Evolutionary conservation across 192 early-diverging fungal genomes (phyloP).

Genomic region (Pecoramyces ruminantium): DNA sequence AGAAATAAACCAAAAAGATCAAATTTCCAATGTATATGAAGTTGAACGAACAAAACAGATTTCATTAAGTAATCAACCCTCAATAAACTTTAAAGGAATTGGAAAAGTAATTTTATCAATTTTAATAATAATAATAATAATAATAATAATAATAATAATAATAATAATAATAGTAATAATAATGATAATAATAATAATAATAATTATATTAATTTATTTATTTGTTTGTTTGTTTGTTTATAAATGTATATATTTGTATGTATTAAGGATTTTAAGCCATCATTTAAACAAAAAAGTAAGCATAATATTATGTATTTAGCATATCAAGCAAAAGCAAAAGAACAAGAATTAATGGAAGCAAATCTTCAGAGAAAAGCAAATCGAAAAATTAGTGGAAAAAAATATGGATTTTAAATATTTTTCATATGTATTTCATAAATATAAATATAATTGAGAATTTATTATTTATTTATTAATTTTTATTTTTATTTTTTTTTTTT

Average conservation of each 20-base stretch:
- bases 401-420: not conserved
- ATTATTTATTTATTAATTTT: too few relatives aligned
- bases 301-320: slow-evolving; percentile 68
- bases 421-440: too few relatives aligned
- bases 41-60: not conserved
- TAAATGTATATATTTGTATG: too few relatives aligned
- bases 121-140: too few relatives aligned
- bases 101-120: not conserved
- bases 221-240: too few relatives aligned
- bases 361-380: not conserved
- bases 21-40: not conserved
- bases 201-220: too few relatives aligned
- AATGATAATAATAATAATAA: too few relatives aligned
- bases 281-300: slow-evolving; percentile 43
- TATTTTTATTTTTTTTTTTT: too few relatives aligned
- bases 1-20: not conserved
- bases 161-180: too few relatives aligned
- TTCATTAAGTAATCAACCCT: not conserved
- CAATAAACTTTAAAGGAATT: not conserved
- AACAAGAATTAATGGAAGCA: slow-evolving; percentile 32
- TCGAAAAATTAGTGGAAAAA: not conserved
- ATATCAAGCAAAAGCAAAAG: slow-evolving; percentile 49
- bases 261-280: slow-evolving; percentile 32
- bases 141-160: too few relatives aligned
- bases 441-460: too few relatives aligned